Base-by-base conservation (phyloP, 1,284 basidiomycete species). In the Boletellus deceptivus region DNA sequence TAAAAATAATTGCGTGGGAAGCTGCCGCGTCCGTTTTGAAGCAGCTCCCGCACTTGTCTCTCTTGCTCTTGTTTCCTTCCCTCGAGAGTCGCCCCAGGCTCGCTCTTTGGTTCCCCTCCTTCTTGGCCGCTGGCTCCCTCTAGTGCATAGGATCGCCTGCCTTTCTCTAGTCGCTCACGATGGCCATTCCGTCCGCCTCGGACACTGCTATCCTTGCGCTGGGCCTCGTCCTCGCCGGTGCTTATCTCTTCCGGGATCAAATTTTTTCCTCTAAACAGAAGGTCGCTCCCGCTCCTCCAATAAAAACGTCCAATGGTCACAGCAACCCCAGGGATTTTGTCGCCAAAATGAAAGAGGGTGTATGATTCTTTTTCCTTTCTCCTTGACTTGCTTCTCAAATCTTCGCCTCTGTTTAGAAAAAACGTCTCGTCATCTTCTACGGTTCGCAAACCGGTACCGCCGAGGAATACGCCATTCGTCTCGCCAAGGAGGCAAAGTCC, bases 381-480 rank as follows among this genome's bases (percentile, higher is more conserved):
- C 16, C 3, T 41, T 39, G 14, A 37, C 33, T 20, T 18, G 31
- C 46, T 49, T 53, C 5, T 33, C 10, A 2, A 14, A n/a, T 53
- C 60, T 55, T 43, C 22, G 39, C 37, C 53, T 48, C 18, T 44
- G 48, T 55, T 43, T 64, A 95, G 92, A 93, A 92, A 82, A 98
- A 97, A 72, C 91, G 93, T 56, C 78, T 94, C 25, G 89, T 91
- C 63, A 95, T 97, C 65, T 96, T 98, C 70, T 97, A 95, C 66
- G 94, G 94, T 50, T 96, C 94, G 17, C 94, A 98, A 69, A 98
- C 94, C 0, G 94, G 94, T 57, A 98, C 94, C 11, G 94, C 94
- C 1, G 94, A 97, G 70, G 94, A 98, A 69, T 97, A 95, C 64
- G 90, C 92, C 42, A 92, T 95, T 62, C 88, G 92, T 70, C 78